phyloP scores from a whole-genome alignment of 352 stramenopile genomes.

The Elongisporangium prolatum region DNA sequence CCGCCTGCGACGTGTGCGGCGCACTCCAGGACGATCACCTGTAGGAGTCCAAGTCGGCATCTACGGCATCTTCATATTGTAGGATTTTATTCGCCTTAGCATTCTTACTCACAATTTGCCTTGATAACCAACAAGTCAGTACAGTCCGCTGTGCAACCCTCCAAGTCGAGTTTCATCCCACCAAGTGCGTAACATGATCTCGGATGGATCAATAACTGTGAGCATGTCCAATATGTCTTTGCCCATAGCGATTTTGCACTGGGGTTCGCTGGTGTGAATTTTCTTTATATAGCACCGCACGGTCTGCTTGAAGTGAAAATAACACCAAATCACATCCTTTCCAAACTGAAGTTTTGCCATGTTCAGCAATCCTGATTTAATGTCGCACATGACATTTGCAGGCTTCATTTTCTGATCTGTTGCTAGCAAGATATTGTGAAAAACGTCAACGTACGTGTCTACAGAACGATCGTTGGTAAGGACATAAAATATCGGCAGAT shows the following conservation, averaged over 20 bases:
- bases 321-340: constrained; percentile 2
- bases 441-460: constrained; percentile 8
- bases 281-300: constrained; percentile 8
- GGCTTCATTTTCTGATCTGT: constrained; percentile 5
- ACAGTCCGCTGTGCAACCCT: too few relatives aligned
- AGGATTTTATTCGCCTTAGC: too few relatives aligned
- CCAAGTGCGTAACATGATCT: too few relatives aligned
- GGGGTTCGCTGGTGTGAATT: constrained; percentile 5
- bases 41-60: too few relatives aligned
- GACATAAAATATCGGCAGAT: constrained; percentile 6
- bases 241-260: constrained; percentile 4
- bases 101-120: too few relatives aligned
- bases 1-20: too few relatives aligned
- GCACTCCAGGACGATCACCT: too few relatives aligned
- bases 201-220: constrained; percentile 1
- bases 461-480: constrained; percentile 6
- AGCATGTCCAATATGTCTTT: constrained; percentile 1
- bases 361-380: constrained; percentile 11
- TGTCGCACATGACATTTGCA: constrained; percentile 9
- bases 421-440: constrained; percentile 7
- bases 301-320: constrained; percentile 24
- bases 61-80: too few relatives aligned
- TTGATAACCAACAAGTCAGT: too few relatives aligned
- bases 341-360: constrained; percentile 11
- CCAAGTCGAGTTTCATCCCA: too few relatives aligned